Evolutionary conservation across 2,329 filamentous ascomycete species (phyloP), one percentile per base, ranked within the genome.

Genomic region (Penicillium psychrosexuale): DNA sequence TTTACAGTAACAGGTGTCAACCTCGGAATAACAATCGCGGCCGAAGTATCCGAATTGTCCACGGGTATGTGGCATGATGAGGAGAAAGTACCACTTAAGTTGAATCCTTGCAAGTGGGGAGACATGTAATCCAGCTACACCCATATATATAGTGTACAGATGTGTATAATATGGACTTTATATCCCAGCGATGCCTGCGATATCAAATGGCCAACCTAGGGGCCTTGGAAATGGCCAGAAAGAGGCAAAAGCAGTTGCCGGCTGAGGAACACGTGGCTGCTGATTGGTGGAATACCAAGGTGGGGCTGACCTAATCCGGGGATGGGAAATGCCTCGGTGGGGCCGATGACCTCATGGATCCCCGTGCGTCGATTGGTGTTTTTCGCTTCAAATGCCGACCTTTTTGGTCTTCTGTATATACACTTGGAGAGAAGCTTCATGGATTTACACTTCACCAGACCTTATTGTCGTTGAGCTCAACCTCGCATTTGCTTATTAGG

Each of bases 321-420:
- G 55, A 33, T 49, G 28, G 48, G 27, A 56, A 43, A 54, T 57
- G 38, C 56, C 50, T 9, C 15, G 22, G 24, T 39, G 19, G 47
- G 15, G 5, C 6, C 6, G 31, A 52, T 58, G 60, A 62, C 38
- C 37, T 61, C 59, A 62, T 50, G 8, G 24, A 8, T 24, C 43
- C 42, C 28, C 27, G 40, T 30, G 12, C 13, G 17, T 22, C 38
- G 7, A 40, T 22, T 7, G 13, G 13, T 15, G 17, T 43, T 30
- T 33, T 45, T 3, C 2, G 17, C 31, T 51, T 58, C 62, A 63
- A 61, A 60, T 55, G 55, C 62, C 61, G 62, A 59, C 56, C n/a
- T 37, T 36, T 2, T 9, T 37, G 60, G 58, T 49, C 61, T 58
- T 57, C 52, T 9, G 24, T 12, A 7, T n/a, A 52, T 49, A 38